Conservation (phyloP, 1,284 basidiomycete species). For the Sanghuangporus weigelae region DNA sequence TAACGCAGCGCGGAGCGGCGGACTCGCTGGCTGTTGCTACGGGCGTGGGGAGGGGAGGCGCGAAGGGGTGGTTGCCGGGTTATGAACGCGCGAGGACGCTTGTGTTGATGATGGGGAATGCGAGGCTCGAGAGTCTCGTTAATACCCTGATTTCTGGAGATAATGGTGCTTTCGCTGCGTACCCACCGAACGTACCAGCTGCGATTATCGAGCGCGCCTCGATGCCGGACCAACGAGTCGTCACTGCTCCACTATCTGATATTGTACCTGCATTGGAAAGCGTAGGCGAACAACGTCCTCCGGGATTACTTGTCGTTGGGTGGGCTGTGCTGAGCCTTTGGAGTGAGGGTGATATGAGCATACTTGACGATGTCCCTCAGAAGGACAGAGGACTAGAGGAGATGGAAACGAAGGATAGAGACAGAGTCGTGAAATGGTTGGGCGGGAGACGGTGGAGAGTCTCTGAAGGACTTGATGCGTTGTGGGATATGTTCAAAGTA, state of each 20-base stretch:
- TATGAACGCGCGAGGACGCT: slow-evolving; percentile 82
- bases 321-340: slow-evolving; percentile 77
- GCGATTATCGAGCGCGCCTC: slow-evolving; percentile 93
- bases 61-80: slow-evolving; percentile 79
- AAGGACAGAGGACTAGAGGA: slow-evolving; percentile 26
- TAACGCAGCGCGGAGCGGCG: slow-evolving; percentile 93
- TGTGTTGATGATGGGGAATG: slow-evolving; percentile 93
- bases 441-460: slow-evolving; percentile 50
- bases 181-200: slow-evolving; percentile 77
- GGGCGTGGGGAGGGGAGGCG: slow-evolving; percentile 86
- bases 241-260: slow-evolving; percentile 73
- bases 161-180: slow-evolving; percentile 34
- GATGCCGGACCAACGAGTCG: slow-evolving; percentile 85
- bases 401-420: slow-evolving; percentile 34
- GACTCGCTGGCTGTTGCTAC: slow-evolving; percentile 90
- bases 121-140: slow-evolving; percentile 72
- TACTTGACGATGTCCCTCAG: slow-evolving; percentile 40
- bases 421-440: slow-evolving; percentile 55
- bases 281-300: slow-evolving; percentile 84
- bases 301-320: slow-evolving; percentile 93
- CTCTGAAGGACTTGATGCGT: slow-evolving; percentile 49
- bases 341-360: slow-evolving; percentile 45
- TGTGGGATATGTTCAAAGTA: slow-evolving; percentile 36
- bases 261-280: slow-evolving; percentile 71
- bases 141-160: slow-evolving; percentile 45